Evolutionary conservation across 2,329 filamentous ascomycete species (phyloP).

Genomic region (Hypoxylon sp.): DNA sequence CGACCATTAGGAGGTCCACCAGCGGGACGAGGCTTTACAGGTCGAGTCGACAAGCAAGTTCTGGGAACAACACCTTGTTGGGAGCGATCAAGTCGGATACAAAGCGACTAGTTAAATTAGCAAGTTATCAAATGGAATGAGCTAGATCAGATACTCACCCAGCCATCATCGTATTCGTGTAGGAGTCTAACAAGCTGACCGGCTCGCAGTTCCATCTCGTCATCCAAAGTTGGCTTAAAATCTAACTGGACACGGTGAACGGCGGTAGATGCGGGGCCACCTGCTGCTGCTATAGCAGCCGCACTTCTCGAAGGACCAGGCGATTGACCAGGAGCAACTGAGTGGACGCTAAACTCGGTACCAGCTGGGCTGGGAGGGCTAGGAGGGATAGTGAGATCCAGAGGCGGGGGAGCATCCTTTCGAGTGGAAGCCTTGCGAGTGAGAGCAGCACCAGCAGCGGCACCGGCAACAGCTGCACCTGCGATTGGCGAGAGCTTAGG

Average conservation of each 20-base stretch:
- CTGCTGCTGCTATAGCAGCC: conserved; percentile 73
- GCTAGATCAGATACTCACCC: conserved; percentile 73
- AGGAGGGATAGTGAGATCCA: conserved; percentile 68
- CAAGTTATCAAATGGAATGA: conserved; percentile 42
- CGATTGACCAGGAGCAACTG: conserved; percentile 64
- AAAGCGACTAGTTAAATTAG: conserved; percentile 77
- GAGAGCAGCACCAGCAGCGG: conserved; percentile 58
- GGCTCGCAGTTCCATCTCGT: conserved; percentile 85
- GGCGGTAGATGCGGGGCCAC: conserved; percentile 70
- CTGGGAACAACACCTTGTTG: conserved; percentile 93
- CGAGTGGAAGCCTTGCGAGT: conserved; percentile 71
- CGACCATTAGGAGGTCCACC: conserved; percentile 60
- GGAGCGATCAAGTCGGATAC: conserved; percentile 89
- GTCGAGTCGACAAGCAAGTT: conserved; percentile 91
- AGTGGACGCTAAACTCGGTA: conserved; percentile 74
- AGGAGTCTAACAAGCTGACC: conserved; percentile 90
- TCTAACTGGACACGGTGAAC: conserved; percentile 96
- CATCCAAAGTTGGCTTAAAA: conserved; percentile 91
- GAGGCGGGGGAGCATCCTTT: conserved; percentile 64
- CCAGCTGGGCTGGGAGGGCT: conserved; percentile 72
- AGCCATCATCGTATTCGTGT: conserved; percentile 98
- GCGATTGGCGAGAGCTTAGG: conserved; percentile 49
- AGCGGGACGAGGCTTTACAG: conserved; percentile 84
- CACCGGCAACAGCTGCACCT: conserved; percentile 56
- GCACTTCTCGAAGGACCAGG: conserved; percentile 65